Evolutionary conservation across 495 filamentous ascomycete species (phyloP).

Genomic region (Penicillium desertorum): DNA sequence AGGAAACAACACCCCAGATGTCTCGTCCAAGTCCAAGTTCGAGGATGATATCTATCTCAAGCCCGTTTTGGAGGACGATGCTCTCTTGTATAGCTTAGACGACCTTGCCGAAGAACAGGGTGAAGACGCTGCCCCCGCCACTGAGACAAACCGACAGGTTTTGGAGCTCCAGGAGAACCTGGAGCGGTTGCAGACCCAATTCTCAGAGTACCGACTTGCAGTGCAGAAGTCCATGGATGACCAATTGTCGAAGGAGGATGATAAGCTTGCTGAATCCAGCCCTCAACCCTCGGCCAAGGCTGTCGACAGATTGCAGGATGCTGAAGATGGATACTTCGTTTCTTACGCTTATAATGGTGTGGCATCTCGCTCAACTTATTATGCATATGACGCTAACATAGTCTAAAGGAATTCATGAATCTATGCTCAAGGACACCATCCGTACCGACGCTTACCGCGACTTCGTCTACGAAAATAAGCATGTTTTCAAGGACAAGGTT

Average conservation of each 20-base stretch:
- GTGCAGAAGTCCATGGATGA: conserved; percentile 71
- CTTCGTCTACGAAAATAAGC: conserved; percentile 79
- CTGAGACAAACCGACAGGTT: conserved; percentile 55
- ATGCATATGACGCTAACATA: conserved; percentile 18
- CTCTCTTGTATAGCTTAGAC: conserved; percentile 78
- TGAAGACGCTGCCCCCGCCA: conserved; percentile 23
- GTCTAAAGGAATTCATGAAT: conserved; percentile 75
- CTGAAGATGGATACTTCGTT: conserved; percentile 70
- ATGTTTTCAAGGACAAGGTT: conserved; percentile 84
- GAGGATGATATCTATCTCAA: conserved; percentile 74
- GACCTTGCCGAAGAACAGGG: conserved; percentile 57
- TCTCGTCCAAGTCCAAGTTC: conserved; percentile 59
- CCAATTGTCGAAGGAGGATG: conserved; percentile 57
- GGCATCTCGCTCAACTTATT: conserved; percentile 8
- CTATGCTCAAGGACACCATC: conserved; percentile 78
- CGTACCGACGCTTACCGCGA: conserved; percentile 69
- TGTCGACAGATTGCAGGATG: conserved; percentile 33
- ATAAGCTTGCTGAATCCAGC: conserved; percentile 31
- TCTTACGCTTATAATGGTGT: conserved; percentile 79
- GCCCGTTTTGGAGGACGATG: conserved; percentile 87
- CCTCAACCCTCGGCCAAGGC: conserved; percentile 17
- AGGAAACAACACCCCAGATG: conserved; percentile 52
- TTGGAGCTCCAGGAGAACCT: conserved; percentile 68
- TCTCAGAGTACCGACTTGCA: conserved; percentile 66
- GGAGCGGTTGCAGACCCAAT: conserved; percentile 62